A percentile compares a stretch with the other conserved stretches of the same genome.
These are phyloP conservation scores for Chaetomiaceae sp. DNA, from an alignment of 2,329 filamentous ascomycete species.

Conservation along the genomic window DNA sequence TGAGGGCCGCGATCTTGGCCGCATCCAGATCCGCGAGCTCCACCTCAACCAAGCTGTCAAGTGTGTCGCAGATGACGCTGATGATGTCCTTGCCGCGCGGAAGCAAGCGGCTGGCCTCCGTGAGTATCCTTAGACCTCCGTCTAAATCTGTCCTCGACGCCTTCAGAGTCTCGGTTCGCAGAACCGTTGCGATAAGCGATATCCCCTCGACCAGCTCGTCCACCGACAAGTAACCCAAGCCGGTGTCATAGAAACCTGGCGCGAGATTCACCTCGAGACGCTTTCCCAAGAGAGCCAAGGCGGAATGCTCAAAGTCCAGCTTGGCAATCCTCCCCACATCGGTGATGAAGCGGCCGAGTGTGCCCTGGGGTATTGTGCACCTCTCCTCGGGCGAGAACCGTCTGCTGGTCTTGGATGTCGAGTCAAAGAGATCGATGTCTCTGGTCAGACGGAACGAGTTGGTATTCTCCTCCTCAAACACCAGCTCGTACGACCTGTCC, in stretches of 20 bases:
- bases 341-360: constrained; percentile 67
- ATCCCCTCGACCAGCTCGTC: constrained; percentile 71
- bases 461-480: constrained; percentile 79
- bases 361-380: constrained; percentile 63
- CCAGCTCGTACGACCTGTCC: constrained; percentile 63
- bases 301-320: constrained; percentile 75
- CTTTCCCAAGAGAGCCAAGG: constrained; percentile 72
- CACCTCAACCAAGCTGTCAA: constrained; percentile 66
- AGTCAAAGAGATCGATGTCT: constrained; percentile 59
- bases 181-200: constrained; percentile 65
- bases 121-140: constrained; percentile 46
- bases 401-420: constrained; percentile 44
- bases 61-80: constrained; percentile 74
- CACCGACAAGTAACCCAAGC: constrained; percentile 50
- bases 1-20: constrained; percentile 60
- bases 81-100: constrained; percentile 68
- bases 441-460: constrained; percentile 69
- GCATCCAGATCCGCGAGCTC: constrained; percentile 54
- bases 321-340: constrained; percentile 73
- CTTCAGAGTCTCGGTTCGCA: constrained; percentile 50
- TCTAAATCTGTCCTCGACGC: constrained; percentile 28
- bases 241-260: constrained; percentile 50
- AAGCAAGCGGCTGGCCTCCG: constrained; percentile 54
- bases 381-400: constrained; percentile 41
- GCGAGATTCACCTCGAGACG: constrained; percentile 64